Evolutionary conservation across 1,284 basidiomycete species (phyloP).

Genomic region (Phylloporus sp.): DNA sequence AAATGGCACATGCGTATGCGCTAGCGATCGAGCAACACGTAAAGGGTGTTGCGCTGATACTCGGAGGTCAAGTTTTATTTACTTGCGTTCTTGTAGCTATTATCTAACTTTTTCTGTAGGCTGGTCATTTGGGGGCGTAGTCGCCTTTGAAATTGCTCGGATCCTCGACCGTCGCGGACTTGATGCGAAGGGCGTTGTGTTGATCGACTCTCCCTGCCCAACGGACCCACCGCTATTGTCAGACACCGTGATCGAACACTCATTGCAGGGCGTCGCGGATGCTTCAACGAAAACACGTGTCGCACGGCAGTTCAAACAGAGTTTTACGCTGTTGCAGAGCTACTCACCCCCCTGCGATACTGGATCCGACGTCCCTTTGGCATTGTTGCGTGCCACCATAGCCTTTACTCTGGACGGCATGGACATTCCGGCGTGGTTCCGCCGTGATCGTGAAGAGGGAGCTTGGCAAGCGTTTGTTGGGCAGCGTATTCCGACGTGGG

Average conservation of each 20-base stretch:
- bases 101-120: conserved; percentile 46
- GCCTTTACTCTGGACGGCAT: conserved; percentile 44
- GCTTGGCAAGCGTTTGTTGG: conserved; percentile 60
- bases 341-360: conserved; percentile 45
- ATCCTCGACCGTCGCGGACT: conserved; percentile 54
- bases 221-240: conserved; percentile 57
- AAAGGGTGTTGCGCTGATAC: conserved; percentile 46
- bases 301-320: conserved; percentile 52
- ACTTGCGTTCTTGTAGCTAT: not conserved
- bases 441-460: conserved; percentile 39
- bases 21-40: conserved; percentile 43
- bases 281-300: conserved; percentile 27
- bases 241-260: conserved; percentile 52
- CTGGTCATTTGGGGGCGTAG: conserved; percentile 81
- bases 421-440: conserved; percentile 55
- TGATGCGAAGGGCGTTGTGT: conserved; percentile 61
- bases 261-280: conserved; percentile 21
- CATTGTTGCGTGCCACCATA: conserved; percentile 54
- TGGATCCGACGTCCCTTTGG: conserved; percentile 40
- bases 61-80: conserved; percentile 66
- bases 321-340: conserved; percentile 47
- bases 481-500: conserved; percentile 50
- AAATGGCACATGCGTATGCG: conserved; percentile 65
- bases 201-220: conserved; percentile 74
- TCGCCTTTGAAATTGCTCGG: conserved; percentile 70